phyloP scores from a whole-genome alignment of 2,329 filamentous ascomycete genomes.

The Hypomyces rosellus region DNA sequence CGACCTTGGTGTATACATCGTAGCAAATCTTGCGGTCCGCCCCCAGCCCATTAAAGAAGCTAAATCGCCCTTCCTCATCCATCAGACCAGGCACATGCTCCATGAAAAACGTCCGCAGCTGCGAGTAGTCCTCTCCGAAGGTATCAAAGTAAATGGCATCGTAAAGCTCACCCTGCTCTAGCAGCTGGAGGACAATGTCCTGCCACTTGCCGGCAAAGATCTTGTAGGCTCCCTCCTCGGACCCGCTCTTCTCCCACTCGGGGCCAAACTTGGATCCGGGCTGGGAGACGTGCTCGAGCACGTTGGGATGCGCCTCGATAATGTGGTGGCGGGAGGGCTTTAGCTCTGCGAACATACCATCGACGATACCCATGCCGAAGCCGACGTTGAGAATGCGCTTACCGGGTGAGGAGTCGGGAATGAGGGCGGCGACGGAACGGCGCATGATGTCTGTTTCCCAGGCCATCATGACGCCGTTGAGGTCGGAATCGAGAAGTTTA shows the following conservation, averaged over 20 bases:
- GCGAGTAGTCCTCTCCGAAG: conserved; percentile 87
- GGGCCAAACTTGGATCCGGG: conserved; percentile 46
- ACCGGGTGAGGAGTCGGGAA: conserved; percentile 41
- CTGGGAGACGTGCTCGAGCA: conserved; percentile 57
- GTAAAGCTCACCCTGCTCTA: conserved; percentile 63
- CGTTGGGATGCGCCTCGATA: conserved; percentile 75
- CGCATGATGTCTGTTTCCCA: conserved; percentile 89
- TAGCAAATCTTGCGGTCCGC: conserved; percentile 91
- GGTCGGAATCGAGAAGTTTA: conserved; percentile 65
- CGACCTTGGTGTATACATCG: conserved; percentile 89
- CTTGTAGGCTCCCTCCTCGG: conserved; percentile 62
- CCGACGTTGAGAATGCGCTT: conserved; percentile 77
- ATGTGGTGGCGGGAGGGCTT: conserved; percentile 70
- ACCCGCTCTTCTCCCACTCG: conserved; percentile 47
- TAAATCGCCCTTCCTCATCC: conserved; percentile 65
- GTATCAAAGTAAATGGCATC: conserved; percentile 97
- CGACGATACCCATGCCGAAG: conserved; percentile 87
- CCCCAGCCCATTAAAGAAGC: conserved; percentile 87
- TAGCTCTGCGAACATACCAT: conserved; percentile 65
- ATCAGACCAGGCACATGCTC: conserved; percentile 80
- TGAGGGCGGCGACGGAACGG: conserved; percentile 62
- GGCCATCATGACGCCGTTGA: conserved; percentile 89
- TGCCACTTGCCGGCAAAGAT: conserved; percentile 71
- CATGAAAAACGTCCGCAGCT: conserved; percentile 79
- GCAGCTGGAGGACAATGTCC: conserved; percentile 63